These are phyloP conservation scores for Auriscalpium microsporum DNA, from an alignment of 768 basidiomycete species.

Conservation along the genomic window DNA sequence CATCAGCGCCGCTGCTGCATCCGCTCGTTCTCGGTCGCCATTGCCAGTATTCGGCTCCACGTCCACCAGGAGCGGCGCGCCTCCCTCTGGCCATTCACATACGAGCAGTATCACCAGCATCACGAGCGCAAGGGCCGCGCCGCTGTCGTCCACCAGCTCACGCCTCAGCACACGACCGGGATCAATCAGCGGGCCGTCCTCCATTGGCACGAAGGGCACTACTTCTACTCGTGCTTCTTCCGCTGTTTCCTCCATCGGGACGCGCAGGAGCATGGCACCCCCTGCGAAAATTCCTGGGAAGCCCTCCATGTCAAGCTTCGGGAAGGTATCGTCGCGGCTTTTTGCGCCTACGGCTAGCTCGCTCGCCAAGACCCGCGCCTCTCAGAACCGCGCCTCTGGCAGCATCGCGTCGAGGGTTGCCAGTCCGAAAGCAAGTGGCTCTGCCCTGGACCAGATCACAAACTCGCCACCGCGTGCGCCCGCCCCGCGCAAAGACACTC, in stretches of 20 bases:
- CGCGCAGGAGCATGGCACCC: slow-evolving; percentile 21
- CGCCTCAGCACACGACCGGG: slow-evolving; percentile 1
- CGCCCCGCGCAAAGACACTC: slow-evolving; percentile 15
- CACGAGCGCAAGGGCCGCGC: slow-evolving; percentile 3
- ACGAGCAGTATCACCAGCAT: slow-evolving; percentile 1
- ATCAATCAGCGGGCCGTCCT: slow-evolving; percentile 15
- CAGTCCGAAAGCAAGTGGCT: slow-evolving; percentile 6
- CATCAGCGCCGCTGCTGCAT: slow-evolving; percentile 1
- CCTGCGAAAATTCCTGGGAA: slow-evolving; percentile 7
- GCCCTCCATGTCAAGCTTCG: slow-evolving; percentile 12
- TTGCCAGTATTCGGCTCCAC: slow-evolving; percentile 20
- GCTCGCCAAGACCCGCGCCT: slow-evolving; percentile 9
- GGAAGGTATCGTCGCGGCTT: slow-evolving; percentile 11
- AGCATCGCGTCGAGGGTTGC: slow-evolving; percentile 12
- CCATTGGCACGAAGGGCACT: slow-evolving; percentile 24
- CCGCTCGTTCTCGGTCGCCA: slow-evolving; percentile 17
- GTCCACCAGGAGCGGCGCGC: not conserved
- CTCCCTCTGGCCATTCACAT: not conserved
- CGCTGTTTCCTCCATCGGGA: slow-evolving; percentile 38
- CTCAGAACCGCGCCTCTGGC: not conserved
- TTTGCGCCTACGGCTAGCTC: slow-evolving; percentile 21
- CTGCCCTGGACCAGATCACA: slow-evolving; percentile 25
- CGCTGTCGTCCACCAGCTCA: slow-evolving; percentile 6
- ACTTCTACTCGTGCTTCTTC: slow-evolving; percentile 19
- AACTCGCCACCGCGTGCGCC: slow-evolving; percentile 21